Evolutionary conservation across 345 rosid genomes (phyloP), one percentile per base, ranked within the genome.

Genomic region (Salix brachista): DNA sequence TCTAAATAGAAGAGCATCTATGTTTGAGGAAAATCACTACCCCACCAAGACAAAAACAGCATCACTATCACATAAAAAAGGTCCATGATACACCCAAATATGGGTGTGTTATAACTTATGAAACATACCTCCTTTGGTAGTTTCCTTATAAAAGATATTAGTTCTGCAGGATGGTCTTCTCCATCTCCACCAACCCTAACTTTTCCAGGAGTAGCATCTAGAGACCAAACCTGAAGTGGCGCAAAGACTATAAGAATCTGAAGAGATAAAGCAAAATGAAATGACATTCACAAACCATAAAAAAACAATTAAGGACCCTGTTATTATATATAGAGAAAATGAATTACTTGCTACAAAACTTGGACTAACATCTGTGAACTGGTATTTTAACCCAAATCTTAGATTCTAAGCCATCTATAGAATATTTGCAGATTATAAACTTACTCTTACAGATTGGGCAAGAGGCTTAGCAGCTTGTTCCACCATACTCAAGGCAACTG

Each of bases 381-480:
- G 26, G 44, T 17, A 76, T 42, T 48, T 54, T 42, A 77, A 79
- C 52, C 58, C 64, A 83, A 83, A 48, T 64, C 60, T 21, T 71
- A 75, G 50, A 28, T 46, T 26, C 44, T 66, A 58, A 79, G 32
- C 61, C 34, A 70, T 75, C 42, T 67, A 32, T 0, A 80, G 32
- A 70, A 79, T 28, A 74, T 69, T 62, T 21, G 34, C 52, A 52
- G 41, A 19, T 67, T 56, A 36, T 46, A 73, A 56, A 75, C 87
- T 87, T 85, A 93, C 99, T 70, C 90, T 89, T 71, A 95, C 95
- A 66, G 97, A 96, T 41, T 97, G 87, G 77, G 97, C 96, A 84
- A 95, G 99, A 78, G 99, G 99, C 83, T 95, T 95, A 37, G 97
- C 96, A 78, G 91, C 97, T 85, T 95, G 97, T 37, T 93, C 94